A percentile compares a stretch with the other conserved stretches of the same genome.
phyloP scores from a whole-genome alignment of 345 rosid species.

The Eucalyptus virginea region DNA sequence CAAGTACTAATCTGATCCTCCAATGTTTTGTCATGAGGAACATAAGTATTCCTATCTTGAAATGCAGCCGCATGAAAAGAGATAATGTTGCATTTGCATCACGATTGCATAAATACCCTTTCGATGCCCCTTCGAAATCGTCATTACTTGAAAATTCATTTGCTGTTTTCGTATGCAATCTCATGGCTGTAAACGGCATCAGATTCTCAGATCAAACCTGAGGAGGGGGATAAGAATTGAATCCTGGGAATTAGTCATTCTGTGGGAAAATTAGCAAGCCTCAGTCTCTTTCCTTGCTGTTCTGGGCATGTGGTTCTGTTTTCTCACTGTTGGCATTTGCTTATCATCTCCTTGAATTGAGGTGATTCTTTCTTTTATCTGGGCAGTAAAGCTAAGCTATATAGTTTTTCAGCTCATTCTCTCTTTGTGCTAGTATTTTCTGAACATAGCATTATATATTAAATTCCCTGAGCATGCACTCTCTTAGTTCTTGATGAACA shows the following conservation, averaged over 20 bases:
- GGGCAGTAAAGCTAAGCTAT: neutral
- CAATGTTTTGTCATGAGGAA: neutral
- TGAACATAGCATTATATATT: too few relatives aligned
- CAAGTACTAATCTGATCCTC: neutral
- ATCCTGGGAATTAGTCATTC: neutral
- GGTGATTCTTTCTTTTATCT: neutral
- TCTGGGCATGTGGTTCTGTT: neutral
- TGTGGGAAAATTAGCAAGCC: neutral
- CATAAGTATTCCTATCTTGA: neutral
- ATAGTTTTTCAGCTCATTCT: neutral
- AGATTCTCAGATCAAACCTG: neutral
- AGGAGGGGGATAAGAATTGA: neutral
- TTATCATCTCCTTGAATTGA: neutral
- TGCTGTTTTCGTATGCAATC: neutral
- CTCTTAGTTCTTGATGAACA: too few relatives aligned
- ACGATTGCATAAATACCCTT: neutral
- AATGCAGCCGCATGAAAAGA: neutral
- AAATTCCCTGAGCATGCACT: too few relatives aligned
- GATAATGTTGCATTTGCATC: accelerated
- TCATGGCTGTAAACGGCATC: neutral
- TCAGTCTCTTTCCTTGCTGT: neutral
- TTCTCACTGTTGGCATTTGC: neutral
- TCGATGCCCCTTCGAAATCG: neutral
- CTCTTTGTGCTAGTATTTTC: neutral
- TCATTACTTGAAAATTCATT: neutral